Evolutionary conservation across 768 basidiomycete genomes (phyloP).

Genomic region (Amanita molliuscula): DNA sequence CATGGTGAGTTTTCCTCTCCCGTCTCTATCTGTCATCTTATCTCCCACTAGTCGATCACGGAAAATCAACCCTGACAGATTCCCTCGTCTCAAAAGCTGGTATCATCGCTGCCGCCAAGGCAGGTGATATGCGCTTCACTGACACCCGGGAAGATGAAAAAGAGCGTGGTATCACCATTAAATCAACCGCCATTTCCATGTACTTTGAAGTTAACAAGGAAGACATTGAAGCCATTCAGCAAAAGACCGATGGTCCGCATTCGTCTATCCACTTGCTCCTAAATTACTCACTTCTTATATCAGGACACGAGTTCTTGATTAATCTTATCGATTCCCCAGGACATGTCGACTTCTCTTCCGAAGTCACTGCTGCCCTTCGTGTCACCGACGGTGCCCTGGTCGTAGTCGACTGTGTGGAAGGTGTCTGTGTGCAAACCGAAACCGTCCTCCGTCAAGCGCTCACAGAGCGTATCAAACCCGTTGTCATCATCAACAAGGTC

Average conservation of each 20-base stretch:
- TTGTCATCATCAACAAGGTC: constrained; percentile 99
- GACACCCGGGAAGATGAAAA: constrained; percentile 98
- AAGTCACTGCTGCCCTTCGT: constrained; percentile 98
- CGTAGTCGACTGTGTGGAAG: constrained; percentile 98
- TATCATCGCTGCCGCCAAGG: constrained; percentile 92
- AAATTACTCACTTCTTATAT: not conserved
- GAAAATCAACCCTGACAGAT: constrained; percentile 99
- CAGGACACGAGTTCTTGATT: constrained; percentile 95
- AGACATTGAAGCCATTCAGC: constrained; percentile 74
- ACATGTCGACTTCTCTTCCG: constrained; percentile 99
- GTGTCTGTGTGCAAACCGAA: constrained; percentile 99
- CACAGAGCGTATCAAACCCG: constrained; percentile 98
- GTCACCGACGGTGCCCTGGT: constrained; percentile 99
- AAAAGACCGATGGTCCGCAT: constrained; percentile 81
- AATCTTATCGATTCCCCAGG: constrained; percentile 99
- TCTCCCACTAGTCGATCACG: constrained; percentile 79
- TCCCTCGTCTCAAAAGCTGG: constrained; percentile 98
- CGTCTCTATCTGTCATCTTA: constrained; percentile 8
- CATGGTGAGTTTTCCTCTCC: constrained; percentile 41
- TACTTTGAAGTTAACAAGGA: constrained; percentile 96
- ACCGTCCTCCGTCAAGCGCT: constrained; percentile 97
- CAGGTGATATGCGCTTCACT: constrained; percentile 94
- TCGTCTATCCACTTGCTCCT: constrained; percentile 3
- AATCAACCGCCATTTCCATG: constrained; percentile 99
- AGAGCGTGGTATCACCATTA: constrained; percentile 99